These are phyloP conservation scores for Cladosporium colombiae DNA, from an alignment of 2,329 filamentous ascomycete species.

Conservation along the genomic window DNA sequence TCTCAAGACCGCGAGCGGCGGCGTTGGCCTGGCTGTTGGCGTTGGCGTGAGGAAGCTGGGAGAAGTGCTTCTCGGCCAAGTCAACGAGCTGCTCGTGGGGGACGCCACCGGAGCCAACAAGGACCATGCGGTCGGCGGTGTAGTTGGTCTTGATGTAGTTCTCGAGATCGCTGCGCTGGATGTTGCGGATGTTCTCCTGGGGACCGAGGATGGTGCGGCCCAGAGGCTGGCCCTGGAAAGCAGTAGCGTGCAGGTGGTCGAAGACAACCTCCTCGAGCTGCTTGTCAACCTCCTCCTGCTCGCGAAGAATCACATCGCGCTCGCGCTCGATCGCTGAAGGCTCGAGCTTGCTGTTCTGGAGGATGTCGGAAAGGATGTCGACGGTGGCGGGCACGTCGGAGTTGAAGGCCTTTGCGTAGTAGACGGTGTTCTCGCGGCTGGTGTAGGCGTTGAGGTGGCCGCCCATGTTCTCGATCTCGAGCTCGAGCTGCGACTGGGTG, in stretches of 20 bases:
- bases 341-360: constrained; percentile 99
- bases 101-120: constrained; percentile 91
- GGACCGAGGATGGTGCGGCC: constrained; percentile 97
- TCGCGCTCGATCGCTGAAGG: constrained; percentile 90
- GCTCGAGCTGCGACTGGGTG: constrained; percentile 94
- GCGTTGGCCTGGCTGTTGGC: constrained; percentile 72
- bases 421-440: constrained; percentile 99
- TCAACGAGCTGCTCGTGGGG: constrained; percentile 93
- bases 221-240: constrained; percentile 93
- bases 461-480: constrained; percentile 99
- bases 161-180: constrained; percentile 83
- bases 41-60: constrained; percentile 71
- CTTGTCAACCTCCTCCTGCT: constrained; percentile 99
- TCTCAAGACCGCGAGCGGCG: constrained; percentile 73
- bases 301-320: constrained; percentile 96
- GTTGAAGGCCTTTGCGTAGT: constrained; percentile 99
- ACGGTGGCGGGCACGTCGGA: constrained; percentile 93
- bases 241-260: constrained; percentile 97
- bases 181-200: constrained; percentile 96
- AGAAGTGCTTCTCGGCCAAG: constrained; percentile 95
- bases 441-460: constrained; percentile 99
- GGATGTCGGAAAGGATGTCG: constrained; percentile 97
- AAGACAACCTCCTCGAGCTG: constrained; percentile 99
- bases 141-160: constrained; percentile 99
- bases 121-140: constrained; percentile 98